These are phyloP conservation scores for Leucogyrophana mollusca DNA, from an alignment of 768 basidiomycete species.

Conservation along the genomic window DNA sequence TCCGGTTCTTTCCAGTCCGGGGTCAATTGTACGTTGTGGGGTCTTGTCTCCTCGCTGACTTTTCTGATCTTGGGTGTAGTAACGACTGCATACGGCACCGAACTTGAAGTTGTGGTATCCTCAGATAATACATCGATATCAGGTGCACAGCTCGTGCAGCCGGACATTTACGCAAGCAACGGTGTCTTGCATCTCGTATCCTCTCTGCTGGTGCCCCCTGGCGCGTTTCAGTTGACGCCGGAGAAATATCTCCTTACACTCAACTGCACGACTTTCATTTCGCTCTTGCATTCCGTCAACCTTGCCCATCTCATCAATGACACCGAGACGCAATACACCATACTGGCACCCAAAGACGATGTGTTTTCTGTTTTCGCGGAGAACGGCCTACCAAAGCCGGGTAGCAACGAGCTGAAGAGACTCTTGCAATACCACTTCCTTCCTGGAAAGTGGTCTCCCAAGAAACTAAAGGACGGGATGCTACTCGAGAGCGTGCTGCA, in stretches of 20 bases:
- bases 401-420: conserved; percentile 68
- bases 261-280: conserved; percentile 90
- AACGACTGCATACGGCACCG: conserved; percentile 64
- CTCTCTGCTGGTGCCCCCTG: conserved; percentile 74
- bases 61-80: conserved; percentile 43
- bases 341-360: conserved; percentile 90
- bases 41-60: neutral
- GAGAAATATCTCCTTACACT: conserved; percentile 94
- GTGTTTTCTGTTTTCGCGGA: conserved; percentile 61
- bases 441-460: conserved; percentile 71
- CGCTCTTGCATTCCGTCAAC: conserved; percentile 80
- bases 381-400: conserved; percentile 54
- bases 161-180: conserved; percentile 91
- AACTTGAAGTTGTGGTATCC: conserved; percentile 58
- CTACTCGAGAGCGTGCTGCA: conserved; percentile 77
- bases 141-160: conserved; percentile 59
- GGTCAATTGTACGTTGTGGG: conserved; percentile 48
- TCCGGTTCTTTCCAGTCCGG: conserved; percentile 57
- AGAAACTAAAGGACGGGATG: conserved; percentile 70
- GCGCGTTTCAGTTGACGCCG: conserved; percentile 77
- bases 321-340: conserved; percentile 71
- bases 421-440: conserved; percentile 89
- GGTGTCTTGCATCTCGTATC: conserved; percentile 92
- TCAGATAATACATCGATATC: conserved; percentile 56
- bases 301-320: conserved; percentile 71